Evolutionary conservation across 805 yeast genomes (phyloP), one percentile per base, ranked within the genome.

Genomic region (Candida glaebosa): DNA sequence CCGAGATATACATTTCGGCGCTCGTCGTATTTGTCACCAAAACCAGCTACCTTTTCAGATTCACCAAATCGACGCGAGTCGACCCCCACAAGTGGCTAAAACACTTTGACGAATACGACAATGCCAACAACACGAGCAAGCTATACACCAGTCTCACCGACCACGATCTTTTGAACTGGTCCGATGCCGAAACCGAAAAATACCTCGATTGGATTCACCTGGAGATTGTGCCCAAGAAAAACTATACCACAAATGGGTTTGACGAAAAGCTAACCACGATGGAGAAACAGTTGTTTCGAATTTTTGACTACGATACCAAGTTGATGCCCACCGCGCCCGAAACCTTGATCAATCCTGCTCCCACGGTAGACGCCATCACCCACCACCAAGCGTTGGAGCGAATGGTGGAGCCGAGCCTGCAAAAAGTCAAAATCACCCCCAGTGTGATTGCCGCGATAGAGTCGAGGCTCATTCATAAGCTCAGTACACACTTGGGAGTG

Each of bases 171-270:
- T 38, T 69, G 8, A 54, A 58, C 10, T 79, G 87, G 83, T 61
- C 68, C 32, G 71, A 71, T n/a, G 51, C 53, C 2, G 64, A 74
- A 41, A 65, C 72, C 2, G 66, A 67, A 3, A 56, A 65, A 19
- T 84, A 79, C 55, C 55, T 81, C 19, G 62, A 70, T 17, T 77
- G 84, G 79, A 67, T 76, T 39, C 60, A 67, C 38, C 65, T 65
- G 7, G 57, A 56, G 30, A 38, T 68, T 10, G 48, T 65, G 2
- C 57, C 61, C 3, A 49, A 47, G 37, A 45, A 48, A 18, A 49
- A 48, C 19, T 49, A 54, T 20, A 43, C 48, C 14, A 17, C 36
- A 15, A 49, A 48, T 5, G 45, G 35, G 3, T 49, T 43, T 6
- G 39, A 43, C 12, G 55, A 50, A 5, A 51, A 48, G 16, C 46